Evolutionary conservation across 441 rosid species (phyloP).

Genomic region (Lepidium campestre): DNA sequence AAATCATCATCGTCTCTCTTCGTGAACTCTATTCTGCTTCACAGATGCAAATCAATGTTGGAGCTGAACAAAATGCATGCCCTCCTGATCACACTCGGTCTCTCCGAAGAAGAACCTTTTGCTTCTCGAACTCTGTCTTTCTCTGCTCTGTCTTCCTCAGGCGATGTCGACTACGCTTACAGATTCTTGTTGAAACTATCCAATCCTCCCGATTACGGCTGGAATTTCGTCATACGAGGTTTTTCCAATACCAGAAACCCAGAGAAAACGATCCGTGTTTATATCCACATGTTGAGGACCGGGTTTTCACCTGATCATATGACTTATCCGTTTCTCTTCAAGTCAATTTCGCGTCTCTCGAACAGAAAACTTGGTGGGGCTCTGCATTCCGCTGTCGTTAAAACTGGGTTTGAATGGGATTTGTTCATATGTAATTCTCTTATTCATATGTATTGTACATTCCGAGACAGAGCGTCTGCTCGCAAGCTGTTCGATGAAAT

Average conservation of each 20-base stretch:
- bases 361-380: conserved; percentile 36
- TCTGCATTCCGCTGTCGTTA: conserved; percentile 40
- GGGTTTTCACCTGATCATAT: conserved; percentile 53
- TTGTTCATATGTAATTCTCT: conserved; percentile 57
- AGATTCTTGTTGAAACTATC: conserved; percentile 36
- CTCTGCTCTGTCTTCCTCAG: conserved; percentile 44
- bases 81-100: conserved; percentile 39
- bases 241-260: conserved; percentile 51
- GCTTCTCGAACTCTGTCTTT: conserved; percentile 44
- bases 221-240: conserved; percentile 65
- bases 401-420: conserved; percentile 51
- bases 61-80: conserved; percentile 57
- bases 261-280: conserved; percentile 38
- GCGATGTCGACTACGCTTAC: conserved; percentile 44
- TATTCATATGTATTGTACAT: conserved; percentile 60
- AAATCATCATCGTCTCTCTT: conserved; percentile 27
- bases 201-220: conserved; percentile 35
- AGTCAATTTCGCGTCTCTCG: conserved; percentile 51
- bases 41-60: conserved; percentile 48
- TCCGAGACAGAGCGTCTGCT: conserved; percentile 38
- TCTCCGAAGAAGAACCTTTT: conserved; percentile 41
- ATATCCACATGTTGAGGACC: conserved; percentile 43
- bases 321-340: conserved; percentile 65
- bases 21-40: conserved; percentile 29
- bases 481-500: conserved; percentile 61